A percentile compares a stretch with the other conserved stretches of the same genome.
Evolutionary conservation across 345 rosid species (phyloP).

Genomic region (Pelargonium nanum): DNA sequence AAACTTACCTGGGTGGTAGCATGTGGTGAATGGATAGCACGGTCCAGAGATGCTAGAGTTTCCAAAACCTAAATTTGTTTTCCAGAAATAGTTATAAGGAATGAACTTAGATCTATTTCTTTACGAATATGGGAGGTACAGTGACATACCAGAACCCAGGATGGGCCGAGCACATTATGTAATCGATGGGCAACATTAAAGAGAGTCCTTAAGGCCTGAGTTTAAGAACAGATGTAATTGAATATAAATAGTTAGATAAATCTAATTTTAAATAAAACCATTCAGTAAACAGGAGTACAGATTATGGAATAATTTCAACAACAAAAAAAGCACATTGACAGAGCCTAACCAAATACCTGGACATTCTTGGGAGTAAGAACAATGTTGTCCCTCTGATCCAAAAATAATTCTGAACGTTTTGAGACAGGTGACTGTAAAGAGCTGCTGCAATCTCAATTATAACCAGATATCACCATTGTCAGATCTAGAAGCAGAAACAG

Average conservation of each 20-base stretch:
- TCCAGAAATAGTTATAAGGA: slow-evolving; percentile 5
- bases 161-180: slow-evolving; percentile 93
- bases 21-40: slow-evolving; percentile 93
- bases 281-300: background rate
- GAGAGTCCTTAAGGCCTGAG: slow-evolving; percentile 87
- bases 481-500: background rate
- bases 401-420: slow-evolving; percentile 58
- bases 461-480: background rate
- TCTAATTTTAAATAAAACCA: background rate
- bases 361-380: slow-evolving; percentile 93
- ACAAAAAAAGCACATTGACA: background rate
- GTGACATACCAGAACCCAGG: slow-evolving; percentile 90
- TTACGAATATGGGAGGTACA: slow-evolving; percentile 14
- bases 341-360: slow-evolving; percentile 44
- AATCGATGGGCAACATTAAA: slow-evolving; percentile 91
- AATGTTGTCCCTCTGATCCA: slow-evolving; percentile 65
- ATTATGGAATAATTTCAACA: slow-evolving; percentile 5
- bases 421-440: slow-evolving; percentile 63
- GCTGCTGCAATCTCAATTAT: slow-evolving; percentile 46
- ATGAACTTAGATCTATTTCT: background rate
- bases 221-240: slow-evolving; percentile 24
- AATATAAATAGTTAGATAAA: slow-evolving; percentile 8
- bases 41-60: slow-evolving; percentile 84
- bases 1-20: slow-evolving; percentile 80
- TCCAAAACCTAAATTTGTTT: slow-evolving; percentile 67